Base-by-base conservation (phyloP, 345 rosid genomes). In the Salix koriyanagi region DNA sequence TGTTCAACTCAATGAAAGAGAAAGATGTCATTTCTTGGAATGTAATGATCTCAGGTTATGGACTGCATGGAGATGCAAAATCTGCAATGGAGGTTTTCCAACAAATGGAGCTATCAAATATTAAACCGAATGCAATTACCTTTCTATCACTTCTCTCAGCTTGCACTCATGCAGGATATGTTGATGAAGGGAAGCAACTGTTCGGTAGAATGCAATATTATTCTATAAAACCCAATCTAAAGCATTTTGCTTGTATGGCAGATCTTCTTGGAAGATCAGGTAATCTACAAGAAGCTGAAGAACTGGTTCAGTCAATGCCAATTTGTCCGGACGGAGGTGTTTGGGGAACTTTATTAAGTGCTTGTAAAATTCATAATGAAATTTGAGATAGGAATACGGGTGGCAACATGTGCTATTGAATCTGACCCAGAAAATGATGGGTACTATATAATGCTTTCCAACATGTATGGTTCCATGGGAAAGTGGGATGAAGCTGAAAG, bases 181-280 rank as follows among this genome's bases (percentile, higher is more conserved):
- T 88, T n/a, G 87, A 86, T 78, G 86, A 90, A 82, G 92, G 94
- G 79, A 88, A 83, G 75, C 44, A 39, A 46, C 70, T 87, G 1
- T 84, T 90, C 60, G 36, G 50, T 18, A 87, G 83, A 83, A 88
- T 88, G 94, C 74, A 87, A 7, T 42, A 70, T 41, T 79, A 86
- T 82, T 79, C 79, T 28, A 32, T 87, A 73, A 83, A 84, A 79
- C 92, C 96, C 0, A 85, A 72, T 73, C 58, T 91, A 78, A 91
- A 91, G 83, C 94, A 91, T 81, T 91, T 87, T 84, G 81, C 96
- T 72, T 90, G 94, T 73, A 76, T 88, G 44, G 89, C 86, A 67
- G 92, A 91, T 84, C 89, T 90, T 78, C 86, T 91, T 36, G 87
- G 92, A 64, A 84, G 90, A 86, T 87, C 92, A 48, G 94, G 94